Evolutionary conservation across 305 asterid species (phyloP).

Genomic region (Fraxinus paxiana): DNA sequence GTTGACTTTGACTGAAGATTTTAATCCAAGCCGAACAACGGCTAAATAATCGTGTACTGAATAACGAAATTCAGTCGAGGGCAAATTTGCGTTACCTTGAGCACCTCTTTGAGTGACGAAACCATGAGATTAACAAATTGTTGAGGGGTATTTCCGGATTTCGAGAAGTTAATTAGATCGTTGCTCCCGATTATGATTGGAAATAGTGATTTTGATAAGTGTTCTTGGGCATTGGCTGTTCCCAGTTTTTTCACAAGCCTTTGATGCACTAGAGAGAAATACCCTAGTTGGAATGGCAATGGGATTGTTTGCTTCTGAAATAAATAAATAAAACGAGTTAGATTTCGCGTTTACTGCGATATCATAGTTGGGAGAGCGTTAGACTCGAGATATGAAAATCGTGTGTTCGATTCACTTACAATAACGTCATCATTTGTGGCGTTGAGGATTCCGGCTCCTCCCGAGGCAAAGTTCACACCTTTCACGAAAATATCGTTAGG

Average conservation of each 20-base stretch:
- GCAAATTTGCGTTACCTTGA: slow-evolving; percentile 30
- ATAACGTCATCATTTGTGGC: slow-evolving; percentile 36
- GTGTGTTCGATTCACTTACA: slow-evolving; percentile 69
- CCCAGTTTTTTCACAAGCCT: slow-evolving; percentile 40
- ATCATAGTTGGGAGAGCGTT: slow-evolving; percentile 90
- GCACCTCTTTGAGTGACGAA: slow-evolving; percentile 30
- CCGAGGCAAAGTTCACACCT: slow-evolving; percentile 83
- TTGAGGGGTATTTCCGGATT: slow-evolving; percentile 36
- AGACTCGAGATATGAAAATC: slow-evolving; percentile 88
- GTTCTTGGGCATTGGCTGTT: slow-evolving; percentile 29
- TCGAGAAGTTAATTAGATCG: slow-evolving; percentile 47
- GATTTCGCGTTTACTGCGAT: neutral
- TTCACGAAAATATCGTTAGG: slow-evolving; percentile 33
- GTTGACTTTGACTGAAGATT: too few relatives aligned
- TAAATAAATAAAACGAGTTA: neutral
- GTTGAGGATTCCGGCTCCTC: slow-evolving; percentile 75
- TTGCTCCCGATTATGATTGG: slow-evolving; percentile 66
- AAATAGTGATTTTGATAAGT: slow-evolving; percentile 48
- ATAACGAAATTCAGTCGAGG: neutral
- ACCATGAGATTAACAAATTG: slow-evolving; percentile 51
- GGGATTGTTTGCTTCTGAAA: slow-evolving; percentile 34
- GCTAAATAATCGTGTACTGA: neutral
- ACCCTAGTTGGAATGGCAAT: slow-evolving; percentile 38
- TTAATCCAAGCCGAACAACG: too few relatives aligned
- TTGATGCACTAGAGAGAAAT: slow-evolving; percentile 36